Evolutionary conservation across 208 protist species (phyloP), one percentile per base, ranked within the genome.

Genomic region (Naegleria gruberi): DNA sequence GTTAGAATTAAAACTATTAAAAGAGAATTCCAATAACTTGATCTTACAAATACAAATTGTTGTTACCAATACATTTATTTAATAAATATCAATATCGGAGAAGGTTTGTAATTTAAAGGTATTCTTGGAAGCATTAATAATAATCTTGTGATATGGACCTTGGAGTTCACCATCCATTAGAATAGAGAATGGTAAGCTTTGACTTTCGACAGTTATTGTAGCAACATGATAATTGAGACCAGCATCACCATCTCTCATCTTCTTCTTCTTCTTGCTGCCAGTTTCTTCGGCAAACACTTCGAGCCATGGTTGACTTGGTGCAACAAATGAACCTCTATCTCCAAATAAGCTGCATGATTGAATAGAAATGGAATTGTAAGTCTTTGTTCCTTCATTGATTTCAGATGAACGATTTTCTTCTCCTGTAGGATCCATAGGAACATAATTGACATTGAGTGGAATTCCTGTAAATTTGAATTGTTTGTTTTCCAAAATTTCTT

Each of bases 381-480:
- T 40, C 43, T 87, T 87, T 8, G 43, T 10, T 55, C 5, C 43
- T 55, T 47, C 82, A 19, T 55, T 19, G 37, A 55, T 87, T 55
- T 87, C 43, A 40, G 43, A n/a, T 26, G 43, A 4, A 41, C 41
- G 19, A 55, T 87, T 47, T 12, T 41, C 23, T 40, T 47, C 82
- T 40, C 82, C 82, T 40, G 41, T 86, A 17, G 82, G 82, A 47
- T 86, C 82, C 82, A 86, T 86, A 23, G 82, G 82, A 43, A 86
- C 43, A 51, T 87, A 87, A 10, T 23, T 55, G 19, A 87, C 41
- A 87, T 8, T 55, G 8, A 55, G 19, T 55, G 41, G 82, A 8
- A 34, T 23, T 34, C 23, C 43, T 45, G 41, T n/a, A 87, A 41
- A 87, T 55, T n/a, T 55, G 44, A 87, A 87, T 55, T 47, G 12